A percentile compares a stretch with the other conserved stretches of the same genome.
Conservation (phyloP, 805 yeast genomes). For the Ogataea saltuana region DNA sequence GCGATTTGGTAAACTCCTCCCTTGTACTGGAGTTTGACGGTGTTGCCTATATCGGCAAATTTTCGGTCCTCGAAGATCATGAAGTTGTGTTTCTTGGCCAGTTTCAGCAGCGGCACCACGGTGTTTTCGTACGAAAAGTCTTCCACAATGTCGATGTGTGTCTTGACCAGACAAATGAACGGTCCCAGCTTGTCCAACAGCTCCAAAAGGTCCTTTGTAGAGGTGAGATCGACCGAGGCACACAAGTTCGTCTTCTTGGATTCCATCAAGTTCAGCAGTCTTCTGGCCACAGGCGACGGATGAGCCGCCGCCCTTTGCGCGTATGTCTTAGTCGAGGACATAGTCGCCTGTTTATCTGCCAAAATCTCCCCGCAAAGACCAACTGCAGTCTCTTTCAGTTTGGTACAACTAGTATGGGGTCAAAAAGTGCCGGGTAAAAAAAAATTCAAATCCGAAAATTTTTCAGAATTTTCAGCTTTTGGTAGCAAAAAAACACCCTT, state of each 20-base stretch:
- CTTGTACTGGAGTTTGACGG: slow-evolving; percentile 90
- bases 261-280: slow-evolving; percentile 73
- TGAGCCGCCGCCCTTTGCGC: slow-evolving; percentile 69
- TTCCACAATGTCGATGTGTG: slow-evolving; percentile 90
- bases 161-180: slow-evolving; percentile 84
- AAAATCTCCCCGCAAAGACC: too few species aligned
- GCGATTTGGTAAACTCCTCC: slow-evolving; percentile 90
- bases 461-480: background rate
- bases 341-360: too few species aligned
- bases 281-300: slow-evolving; percentile 75
- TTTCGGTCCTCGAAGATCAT: slow-evolving; percentile 95
- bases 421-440: slow-evolving; percentile 13
- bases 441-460: slow-evolving; percentile 7
- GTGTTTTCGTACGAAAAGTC: slow-evolving; percentile 86
- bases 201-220: slow-evolving; percentile 70
- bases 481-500: slow-evolving; percentile 1
- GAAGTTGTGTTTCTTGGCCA: slow-evolving; percentile 82
- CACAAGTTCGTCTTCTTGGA: slow-evolving; percentile 83
- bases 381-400: background rate
- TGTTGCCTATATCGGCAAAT: slow-evolving; percentile 97
- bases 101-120: slow-evolving; percentile 65
- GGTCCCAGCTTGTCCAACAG: slow-evolving; percentile 87
- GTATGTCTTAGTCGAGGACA: slow-evolving; percentile 44
- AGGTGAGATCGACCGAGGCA: slow-evolving; percentile 89
- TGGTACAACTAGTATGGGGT: background rate